phyloP scores from a whole-genome alignment of 2,329 filamentous ascomycete genomes.

The Phialophora chinensis region DNA sequence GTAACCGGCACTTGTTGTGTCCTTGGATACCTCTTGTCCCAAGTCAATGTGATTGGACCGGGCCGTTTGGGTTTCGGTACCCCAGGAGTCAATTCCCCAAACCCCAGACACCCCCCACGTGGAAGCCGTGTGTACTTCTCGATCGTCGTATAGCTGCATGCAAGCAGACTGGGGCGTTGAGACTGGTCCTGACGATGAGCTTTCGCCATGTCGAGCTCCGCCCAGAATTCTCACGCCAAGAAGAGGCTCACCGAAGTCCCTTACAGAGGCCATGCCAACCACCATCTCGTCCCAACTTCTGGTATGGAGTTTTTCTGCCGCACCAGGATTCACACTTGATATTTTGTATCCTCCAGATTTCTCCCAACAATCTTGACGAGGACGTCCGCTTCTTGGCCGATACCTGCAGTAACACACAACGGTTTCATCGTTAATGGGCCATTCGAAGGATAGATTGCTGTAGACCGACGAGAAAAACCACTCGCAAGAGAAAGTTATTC shows the following conservation, averaged over 20 bases:
- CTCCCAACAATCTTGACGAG: neutral
- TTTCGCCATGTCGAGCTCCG: too few relatives aligned
- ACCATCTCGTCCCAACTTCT: neutral
- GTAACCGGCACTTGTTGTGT: neutral
- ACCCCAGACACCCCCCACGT: neutral
- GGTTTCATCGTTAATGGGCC: slow-evolving; percentile 1
- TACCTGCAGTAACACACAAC: neutral
- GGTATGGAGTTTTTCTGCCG: neutral
- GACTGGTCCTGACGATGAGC: neutral
- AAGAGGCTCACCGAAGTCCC: neutral
- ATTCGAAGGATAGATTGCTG: neutral
- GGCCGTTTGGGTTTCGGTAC: neutral
- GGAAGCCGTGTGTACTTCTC: neutral
- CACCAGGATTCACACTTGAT: neutral
- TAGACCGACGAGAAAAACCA: neutral
- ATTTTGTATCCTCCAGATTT: neutral
- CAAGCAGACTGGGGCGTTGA: neutral
- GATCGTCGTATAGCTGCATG: neutral
- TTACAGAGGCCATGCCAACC: neutral
- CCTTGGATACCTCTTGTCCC: neutral
- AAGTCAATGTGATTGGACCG: neutral
- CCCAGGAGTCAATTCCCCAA: neutral
- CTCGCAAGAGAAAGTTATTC: neutral
- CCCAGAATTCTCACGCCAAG: neutral
- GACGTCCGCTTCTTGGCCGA: neutral